A percentile compares a stretch with the other conserved stretches of the same genome.
phyloP scores from a whole-genome alignment of 805 yeast genomes.

The Ogataea chonburiensis region DNA sequence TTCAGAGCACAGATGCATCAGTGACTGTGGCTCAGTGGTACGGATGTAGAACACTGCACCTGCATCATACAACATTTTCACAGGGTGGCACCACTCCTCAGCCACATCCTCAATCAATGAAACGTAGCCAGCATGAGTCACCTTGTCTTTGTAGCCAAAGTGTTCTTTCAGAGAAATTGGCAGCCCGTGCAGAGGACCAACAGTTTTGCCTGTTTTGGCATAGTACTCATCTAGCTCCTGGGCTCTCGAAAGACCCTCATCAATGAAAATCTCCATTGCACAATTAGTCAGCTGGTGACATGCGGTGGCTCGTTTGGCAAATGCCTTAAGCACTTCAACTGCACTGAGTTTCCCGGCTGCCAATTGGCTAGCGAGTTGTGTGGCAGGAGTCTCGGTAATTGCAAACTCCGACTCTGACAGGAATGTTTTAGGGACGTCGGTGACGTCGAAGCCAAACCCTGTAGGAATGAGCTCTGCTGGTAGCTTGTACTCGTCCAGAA shows the following conservation, averaged over 20 bases:
- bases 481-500: slow-evolving; percentile 28
- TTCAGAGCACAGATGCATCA: slow-evolving; percentile 3
- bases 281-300: slow-evolving; percentile 51
- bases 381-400: slow-evolving; percentile 43
- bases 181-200: slow-evolving; percentile 62
- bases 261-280: slow-evolving; percentile 45
- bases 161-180: slow-evolving; percentile 65
- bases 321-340: slow-evolving; percentile 46
- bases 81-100: slow-evolving; percentile 39
- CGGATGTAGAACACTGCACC: slow-evolving; percentile 6
- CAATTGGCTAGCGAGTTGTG: slow-evolving; percentile 34
- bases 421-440: slow-evolving; percentile 31
- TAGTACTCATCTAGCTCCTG: slow-evolving; percentile 51
- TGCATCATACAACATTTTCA: slow-evolving; percentile 45
- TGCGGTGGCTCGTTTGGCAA: slow-evolving; percentile 45
- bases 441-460: slow-evolving; percentile 27
- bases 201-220: slow-evolving; percentile 42
- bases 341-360: slow-evolving; percentile 40
- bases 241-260: slow-evolving; percentile 48
- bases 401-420: slow-evolving; percentile 37
- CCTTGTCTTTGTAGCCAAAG: slow-evolving; percentile 46
- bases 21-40: slow-evolving; percentile 4
- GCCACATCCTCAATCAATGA: slow-evolving; percentile 41
- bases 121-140: slow-evolving; percentile 52
- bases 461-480: slow-evolving; percentile 22